Base-by-base conservation (phyloP, 768 basidiomycete genomes). In the Boletellus ananiceps region DNA sequence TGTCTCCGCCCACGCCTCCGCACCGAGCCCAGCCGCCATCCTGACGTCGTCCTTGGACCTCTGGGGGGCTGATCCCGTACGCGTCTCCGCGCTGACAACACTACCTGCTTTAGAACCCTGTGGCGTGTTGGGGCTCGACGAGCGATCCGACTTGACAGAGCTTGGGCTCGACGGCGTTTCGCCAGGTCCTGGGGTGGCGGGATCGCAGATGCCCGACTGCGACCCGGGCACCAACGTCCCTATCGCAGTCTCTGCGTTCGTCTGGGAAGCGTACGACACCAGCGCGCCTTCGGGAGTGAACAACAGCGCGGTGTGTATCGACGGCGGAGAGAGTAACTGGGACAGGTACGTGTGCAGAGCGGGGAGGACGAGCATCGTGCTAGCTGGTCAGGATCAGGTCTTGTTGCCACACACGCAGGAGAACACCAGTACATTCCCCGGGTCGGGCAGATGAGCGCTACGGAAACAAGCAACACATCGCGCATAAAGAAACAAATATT, bases 1-100 rank as follows among this genome's bases (percentile, higher is more conserved):
- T 23, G 82, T 86, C 67, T 90, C 88, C 44, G 80, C 80, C 88
- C 88, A 91, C 31, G 88, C 74, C 64, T 89, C 87, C 9, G 80
- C 79, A 36, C 81, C 80, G 27, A 91, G 68, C 14, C 88, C 88
- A 8, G 83, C 84, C 23, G 84, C 70, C 37, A 89, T 78, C 46
- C 84, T 79, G 40, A 89, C 76, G 45, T 86, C 82, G 58, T 90
- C 88, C 68, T 88, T 90, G 23, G 81, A 65, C 44, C 79, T 71
- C 23, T 67, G 56, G 6, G 16, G 44, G 14, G 21, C 31, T 25
- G 43, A 43, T 36, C 34, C 47, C 13, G 46, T 19, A 21, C 34
- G 37, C 18, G 34, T 33, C 39, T 57, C 63, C 16, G 4, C 3
- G 15, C 51, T 51, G 19, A 36, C 40, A 21, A 46, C 35, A 32